Conservation (phyloP, 1,284 basidiomycete species). For the Cutaneotrichosporon daszewskae region DNA sequence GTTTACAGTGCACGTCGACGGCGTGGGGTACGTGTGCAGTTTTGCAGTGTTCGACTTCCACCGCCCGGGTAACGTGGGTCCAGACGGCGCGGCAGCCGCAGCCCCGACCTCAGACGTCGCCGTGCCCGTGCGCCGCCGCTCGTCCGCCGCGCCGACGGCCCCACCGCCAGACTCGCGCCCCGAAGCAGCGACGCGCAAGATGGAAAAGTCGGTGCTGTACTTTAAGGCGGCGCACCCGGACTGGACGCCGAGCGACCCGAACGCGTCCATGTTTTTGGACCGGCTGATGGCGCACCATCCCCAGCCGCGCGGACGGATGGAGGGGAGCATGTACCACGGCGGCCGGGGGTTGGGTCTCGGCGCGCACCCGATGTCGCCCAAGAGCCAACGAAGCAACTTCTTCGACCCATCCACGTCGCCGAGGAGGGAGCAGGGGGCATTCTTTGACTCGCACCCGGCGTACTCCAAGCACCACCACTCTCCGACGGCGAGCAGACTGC, state of each 20-base stretch:
- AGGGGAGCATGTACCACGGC: conserved; percentile 16
- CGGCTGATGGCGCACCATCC: conserved; percentile 59
- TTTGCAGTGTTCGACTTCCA: conserved; percentile 98
- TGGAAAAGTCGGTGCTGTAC: conserved; percentile 96
- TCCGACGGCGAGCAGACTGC: conserved; percentile 1
- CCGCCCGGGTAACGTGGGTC: conserved; percentile 79
- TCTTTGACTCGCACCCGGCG: neutral
- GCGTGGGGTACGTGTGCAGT: conserved; percentile 91
- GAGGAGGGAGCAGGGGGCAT: no score
- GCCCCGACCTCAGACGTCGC: neutral
- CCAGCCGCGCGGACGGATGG: neutral
- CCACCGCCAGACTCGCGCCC: neutral
- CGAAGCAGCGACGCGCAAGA: conserved; percentile 72
- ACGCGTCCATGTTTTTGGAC: conserved; percentile 75
- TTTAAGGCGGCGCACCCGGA: conserved; percentile 94
- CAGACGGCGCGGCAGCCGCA: conserved; percentile 35
- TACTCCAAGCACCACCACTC: neutral
- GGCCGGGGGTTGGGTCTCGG: conserved; percentile 9
- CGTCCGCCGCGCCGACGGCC: neutral
- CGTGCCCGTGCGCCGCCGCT: neutral
- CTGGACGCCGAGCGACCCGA: conserved; percentile 83
- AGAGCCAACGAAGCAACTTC: no score
- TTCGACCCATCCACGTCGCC: no score
- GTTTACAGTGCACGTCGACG: conserved; percentile 93
- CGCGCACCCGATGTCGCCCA: neutral